Evolutionary conservation across 1,284 basidiomycete species (phyloP), one percentile per base, ranked within the genome.

Genomic region (Naganishia albida): DNA sequence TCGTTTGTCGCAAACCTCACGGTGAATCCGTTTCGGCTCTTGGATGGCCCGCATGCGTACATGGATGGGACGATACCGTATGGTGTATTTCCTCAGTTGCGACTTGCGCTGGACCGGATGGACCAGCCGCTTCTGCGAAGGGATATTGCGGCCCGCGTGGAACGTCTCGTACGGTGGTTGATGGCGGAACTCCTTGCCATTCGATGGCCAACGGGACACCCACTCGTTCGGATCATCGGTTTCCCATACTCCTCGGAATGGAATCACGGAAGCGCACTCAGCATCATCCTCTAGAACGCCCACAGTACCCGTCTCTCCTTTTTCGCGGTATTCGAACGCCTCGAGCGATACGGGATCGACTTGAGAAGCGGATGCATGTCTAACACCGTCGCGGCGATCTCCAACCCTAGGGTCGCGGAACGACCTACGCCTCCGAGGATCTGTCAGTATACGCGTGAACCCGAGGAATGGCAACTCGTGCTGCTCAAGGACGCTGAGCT

Each of bases 331-430:
- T 54, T 54, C 23, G 52, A 25, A 2, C 52, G 52, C 0, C 52
- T 54, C 38, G 23, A 54, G 34, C 52, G 25, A 18, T 54, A 40
- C n/a, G 38, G 38, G 0, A 42, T 54, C 20, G 52, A 54, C 23
- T 38, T 54, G n/a, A 34, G 52, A 25, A 20, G 15, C 39, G 52
- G 52, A 42, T 54, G 52, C 23, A 54, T 42, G 52, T 54, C 38
- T 39, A 54, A 54, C 25, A 54, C 52, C 8, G 39, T 54, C 16
- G 52, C 30, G 4, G 39, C 23, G 7, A 3, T 40, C 39, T 34
- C 52, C 38, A 54, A 54, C 26, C 52, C 52, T 26, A 20, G 52
- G n/a, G 13, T 54, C 13, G 15, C 34, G 16, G 20, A 26, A 20
- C 1, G 38, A 13, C 52, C 38, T 10, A 42, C 20, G 16, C 38